A percentile compares a stretch with the other conserved stretches of the same genome.
These are phyloP conservation scores for Durio zibethinus DNA, from an alignment of 345 rosid genomes.

Conservation along the genomic window DNA sequence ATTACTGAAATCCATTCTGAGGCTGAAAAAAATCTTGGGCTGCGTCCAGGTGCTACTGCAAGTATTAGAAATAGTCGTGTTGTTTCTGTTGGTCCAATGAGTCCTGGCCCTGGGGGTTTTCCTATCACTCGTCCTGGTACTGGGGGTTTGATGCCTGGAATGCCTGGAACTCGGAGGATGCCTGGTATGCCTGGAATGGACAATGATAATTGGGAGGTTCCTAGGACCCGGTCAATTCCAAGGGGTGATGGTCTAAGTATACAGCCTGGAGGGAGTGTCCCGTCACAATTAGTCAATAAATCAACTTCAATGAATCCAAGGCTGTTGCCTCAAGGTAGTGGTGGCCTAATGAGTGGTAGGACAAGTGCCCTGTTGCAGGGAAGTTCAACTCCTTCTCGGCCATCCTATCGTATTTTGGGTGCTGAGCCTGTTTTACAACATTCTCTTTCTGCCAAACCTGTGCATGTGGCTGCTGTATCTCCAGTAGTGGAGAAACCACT, in stretches of 20 bases:
- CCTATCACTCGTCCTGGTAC: slow-evolving; percentile 75
- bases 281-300: slow-evolving; percentile 42
- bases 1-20: slow-evolving; percentile 90
- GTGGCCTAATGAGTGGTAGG: slow-evolving; percentile 60
- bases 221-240: slow-evolving; percentile 60
- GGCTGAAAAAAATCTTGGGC: slow-evolving; percentile 83
- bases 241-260: slow-evolving; percentile 64
- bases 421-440: slow-evolving; percentile 31
- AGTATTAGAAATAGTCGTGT: slow-evolving; percentile 64
- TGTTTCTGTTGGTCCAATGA: slow-evolving; percentile 47
- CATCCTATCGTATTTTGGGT: slow-evolving; percentile 19
- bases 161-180: slow-evolving; percentile 94
- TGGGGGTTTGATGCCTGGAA: slow-evolving; percentile 99
- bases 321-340: slow-evolving; percentile 75
- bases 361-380: slow-evolving; percentile 85
- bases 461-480: slow-evolving; percentile 13
- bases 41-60: slow-evolving; percentile 94
- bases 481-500: slow-evolving; percentile 27
- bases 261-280: slow-evolving; percentile 47
- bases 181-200: slow-evolving; percentile 90
- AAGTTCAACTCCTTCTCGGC: slow-evolving; percentile 29
- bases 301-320: slow-evolving; percentile 53
- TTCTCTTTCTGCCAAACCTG: slow-evolving; percentile 24
- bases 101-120: slow-evolving; percentile 53
- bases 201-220: slow-evolving; percentile 79